Base-by-base conservation (phyloP, 2,329 filamentous ascomycete genomes). In the Pseudofabraea citricarpa region DNA sequence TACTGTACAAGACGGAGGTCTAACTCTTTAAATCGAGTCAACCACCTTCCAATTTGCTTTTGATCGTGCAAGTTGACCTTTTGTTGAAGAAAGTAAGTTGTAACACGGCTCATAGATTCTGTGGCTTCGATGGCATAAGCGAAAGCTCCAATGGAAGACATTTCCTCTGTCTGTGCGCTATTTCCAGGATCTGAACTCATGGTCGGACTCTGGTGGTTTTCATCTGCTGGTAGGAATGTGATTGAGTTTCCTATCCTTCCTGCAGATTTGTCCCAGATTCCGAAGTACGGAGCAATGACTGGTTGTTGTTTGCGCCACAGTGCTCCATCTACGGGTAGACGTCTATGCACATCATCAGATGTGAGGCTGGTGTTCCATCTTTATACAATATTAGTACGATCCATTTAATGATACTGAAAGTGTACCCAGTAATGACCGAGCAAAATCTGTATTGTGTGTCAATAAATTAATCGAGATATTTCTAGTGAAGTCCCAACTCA, bases 91-190 rank as follows among this genome's bases (percentile, higher is more conserved):
- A 74, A 73, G 45, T 66, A 72, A 0, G 61, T 68, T 0, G 61
- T 71, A 1, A 73, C 66, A 0, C 64, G 62, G 36, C 67, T 71
- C 4, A 73, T 52, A 0, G 64, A 71, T 47, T 73, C 71, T 0
- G 69, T 71, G 0, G 70, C 69, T 44, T 73, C 70, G 8, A 73
- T 64, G 7, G 65, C 64, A 36, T 72, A 72, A 1, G 70, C 69
- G 45, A 71, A 71, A 0, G 66, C 68, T 0, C 70, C 70, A 1
- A 72, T 58, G 0, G 63, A 61, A 1, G 60, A 61, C 49, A 64
- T 65, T 2, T 66, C 63, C 45, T 64, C 57, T 29, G 44, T n/a
- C 19, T 60, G 55, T 21, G 50, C 27, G 21, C 46, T 41, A 22
- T 46, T 35, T 2, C 50, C 43, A 6, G 44, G 43, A 3, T 41